Conservation (phyloP, 768 basidiomycete species). For the Termitomyces sp. region DNA sequence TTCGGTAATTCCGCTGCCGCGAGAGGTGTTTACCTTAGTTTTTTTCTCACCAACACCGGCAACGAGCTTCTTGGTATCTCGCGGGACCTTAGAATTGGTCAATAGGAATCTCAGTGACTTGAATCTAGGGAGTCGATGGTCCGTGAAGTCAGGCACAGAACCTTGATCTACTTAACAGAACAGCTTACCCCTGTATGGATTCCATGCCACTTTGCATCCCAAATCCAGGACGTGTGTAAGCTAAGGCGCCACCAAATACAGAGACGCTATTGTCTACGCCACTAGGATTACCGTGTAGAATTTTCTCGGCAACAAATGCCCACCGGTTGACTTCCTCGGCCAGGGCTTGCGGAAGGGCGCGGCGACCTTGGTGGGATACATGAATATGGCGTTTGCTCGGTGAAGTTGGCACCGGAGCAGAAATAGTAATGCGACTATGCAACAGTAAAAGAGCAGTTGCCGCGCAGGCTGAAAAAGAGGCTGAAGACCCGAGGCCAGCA, state of each 20-base stretch:
- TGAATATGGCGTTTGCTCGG: constrained; percentile 48
- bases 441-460: constrained; percentile 77
- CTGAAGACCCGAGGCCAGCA: constrained; percentile 95
- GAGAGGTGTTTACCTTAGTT: constrained; percentile 38
- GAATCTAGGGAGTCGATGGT: constrained; percentile 51
- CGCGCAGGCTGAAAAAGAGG: constrained; percentile 88
- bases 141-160: constrained; percentile 12
- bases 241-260: constrained; percentile 88
- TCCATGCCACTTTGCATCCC: constrained; percentile 80
- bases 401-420: constrained; percentile 44
- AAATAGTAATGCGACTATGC: constrained; percentile 59
- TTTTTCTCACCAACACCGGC: constrained; percentile 81
- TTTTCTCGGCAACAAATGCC: constrained; percentile 94
- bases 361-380: constrained; percentile 59
- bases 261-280: constrained; percentile 96
- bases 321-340: constrained; percentile 87
- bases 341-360: constrained; percentile 53
- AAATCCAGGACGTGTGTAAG: constrained; percentile 81
- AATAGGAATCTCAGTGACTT: constrained; percentile 86
- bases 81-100: constrained; percentile 88
- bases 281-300: constrained; percentile 94
- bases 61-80: constrained; percentile 93
- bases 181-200: constrained; percentile 72
- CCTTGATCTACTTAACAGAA: neutral
- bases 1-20: constrained; percentile 1